A percentile compares a stretch with the other conserved stretches of the same genome.
phyloP scores from a whole-genome alignment of 495 filamentous ascomycete species.

The Penicillium canescens region DNA sequence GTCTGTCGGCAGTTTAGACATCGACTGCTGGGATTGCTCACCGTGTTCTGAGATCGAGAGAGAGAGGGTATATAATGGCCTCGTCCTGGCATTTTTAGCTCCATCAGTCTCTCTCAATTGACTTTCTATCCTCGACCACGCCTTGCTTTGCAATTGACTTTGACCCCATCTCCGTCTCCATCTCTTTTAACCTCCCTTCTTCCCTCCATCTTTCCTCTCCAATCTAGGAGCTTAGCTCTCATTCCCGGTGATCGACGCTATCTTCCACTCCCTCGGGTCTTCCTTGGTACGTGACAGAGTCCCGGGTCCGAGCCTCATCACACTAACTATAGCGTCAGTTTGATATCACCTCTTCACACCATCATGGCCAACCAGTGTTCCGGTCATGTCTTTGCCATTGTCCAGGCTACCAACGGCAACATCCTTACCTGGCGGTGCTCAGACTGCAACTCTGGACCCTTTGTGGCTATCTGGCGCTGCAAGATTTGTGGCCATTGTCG shows the following conservation, averaged over 20 bases:
- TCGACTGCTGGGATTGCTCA: constrained; percentile 12
- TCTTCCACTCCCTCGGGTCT: constrained; percentile 25
- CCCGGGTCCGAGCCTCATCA: constrained; percentile 3
- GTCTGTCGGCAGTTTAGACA: constrained; percentile 9
- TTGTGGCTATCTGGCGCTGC: constrained; percentile 51
- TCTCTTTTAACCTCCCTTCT: background rate
- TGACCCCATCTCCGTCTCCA: background rate
- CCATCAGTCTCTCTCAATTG: constrained; percentile 2
- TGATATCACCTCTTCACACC: background rate
- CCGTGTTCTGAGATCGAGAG: constrained; percentile 5
- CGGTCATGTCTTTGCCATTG: constrained; percentile 46
- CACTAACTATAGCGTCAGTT: background rate
- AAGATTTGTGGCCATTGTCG: constrained; percentile 50
- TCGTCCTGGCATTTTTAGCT: constrained; percentile 1
- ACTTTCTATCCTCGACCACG: constrained; percentile 2
- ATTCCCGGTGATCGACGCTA: constrained; percentile 26
- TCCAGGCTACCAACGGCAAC: constrained; percentile 49
- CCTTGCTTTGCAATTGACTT: background rate
- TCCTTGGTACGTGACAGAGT: constrained; percentile 19
- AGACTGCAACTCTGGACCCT: constrained; percentile 52
- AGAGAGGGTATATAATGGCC: constrained; percentile 21
- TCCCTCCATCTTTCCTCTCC: background rate
- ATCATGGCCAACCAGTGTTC: constrained; percentile 50
- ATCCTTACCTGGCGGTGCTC: constrained; percentile 52
- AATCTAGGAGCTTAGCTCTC: constrained; percentile 6